Percentiles rank a stretch among this genome's conserved stretches.
These are phyloP conservation scores for Penicillium argentinense DNA, from an alignment of 495 filamentous ascomycete species.

Conservation along the genomic window DNA sequence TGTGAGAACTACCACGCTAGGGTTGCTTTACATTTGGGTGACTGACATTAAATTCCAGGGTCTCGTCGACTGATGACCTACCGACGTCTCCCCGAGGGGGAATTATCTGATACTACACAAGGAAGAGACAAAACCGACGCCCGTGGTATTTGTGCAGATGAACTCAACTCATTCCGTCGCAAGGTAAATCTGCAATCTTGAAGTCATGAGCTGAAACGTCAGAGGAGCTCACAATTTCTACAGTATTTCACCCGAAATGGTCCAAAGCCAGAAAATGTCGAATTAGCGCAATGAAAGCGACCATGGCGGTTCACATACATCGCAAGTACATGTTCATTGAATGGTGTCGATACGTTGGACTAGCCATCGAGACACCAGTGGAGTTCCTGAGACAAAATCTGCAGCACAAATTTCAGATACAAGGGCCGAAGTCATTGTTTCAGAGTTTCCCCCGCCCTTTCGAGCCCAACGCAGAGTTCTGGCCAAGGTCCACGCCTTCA, in stretches of 20 bases:
- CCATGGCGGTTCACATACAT: background rate
- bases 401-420: too few relatives aligned
- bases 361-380: too few relatives aligned
- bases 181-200: slow-evolving; percentile 32
- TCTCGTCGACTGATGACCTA: slow-evolving; percentile 86
- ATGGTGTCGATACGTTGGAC: background rate
- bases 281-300: slow-evolving; percentile 3
- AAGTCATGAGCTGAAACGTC: background rate
- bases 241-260: slow-evolving; percentile 5
- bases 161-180: slow-evolving; percentile 78
- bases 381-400: too few relatives aligned
- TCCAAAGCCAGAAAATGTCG: background rate
- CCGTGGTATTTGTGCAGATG: slow-evolving; percentile 59
- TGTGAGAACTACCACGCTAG: slow-evolving; percentile 53
- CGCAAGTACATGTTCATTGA: too few relatives aligned
- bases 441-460: slow-evolving; percentile 26
- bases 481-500: slow-evolving; percentile 43
- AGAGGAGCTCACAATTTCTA: background rate
- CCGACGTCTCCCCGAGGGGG: slow-evolving; percentile 62
- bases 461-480: slow-evolving; percentile 14
- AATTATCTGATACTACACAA: slow-evolving; percentile 47
- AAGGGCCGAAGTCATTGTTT: background rate
- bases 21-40: background rate
- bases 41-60: slow-evolving; percentile 50
- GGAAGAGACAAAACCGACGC: slow-evolving; percentile 38